A percentile compares a stretch with the other conserved stretches of the same genome.
Conservation (phyloP, 1,139 yeast genomes). For the Debaryomycetaceae sp. region DNA sequence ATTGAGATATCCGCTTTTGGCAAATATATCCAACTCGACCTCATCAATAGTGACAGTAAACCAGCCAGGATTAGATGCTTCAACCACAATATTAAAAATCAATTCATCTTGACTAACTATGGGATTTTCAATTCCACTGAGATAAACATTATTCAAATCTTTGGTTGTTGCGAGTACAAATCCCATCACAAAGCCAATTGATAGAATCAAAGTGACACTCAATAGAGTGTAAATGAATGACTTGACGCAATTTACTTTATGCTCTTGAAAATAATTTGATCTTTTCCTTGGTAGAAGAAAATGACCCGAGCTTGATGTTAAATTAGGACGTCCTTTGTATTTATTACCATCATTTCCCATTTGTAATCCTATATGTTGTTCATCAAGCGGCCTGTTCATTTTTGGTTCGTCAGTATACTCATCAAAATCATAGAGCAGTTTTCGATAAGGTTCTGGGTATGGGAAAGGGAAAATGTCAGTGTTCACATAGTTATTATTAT, state of each 20-base stretch:
- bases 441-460: slow-evolving; percentile 36
- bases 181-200: slow-evolving; percentile 76
- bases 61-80: slow-evolving; percentile 87
- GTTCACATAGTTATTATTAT: slow-evolving; percentile 10
- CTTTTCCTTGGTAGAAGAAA: slow-evolving; percentile 32
- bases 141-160: slow-evolving; percentile 66
- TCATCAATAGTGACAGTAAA: slow-evolving; percentile 61
- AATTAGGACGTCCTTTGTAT: slow-evolving; percentile 12
- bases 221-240: slow-evolving; percentile 56
- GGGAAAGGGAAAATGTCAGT: slow-evolving; percentile 54
- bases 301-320: slow-evolving; percentile 19
- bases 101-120: slow-evolving; percentile 83
- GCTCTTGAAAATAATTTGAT: slow-evolving; percentile 15
- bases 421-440: slow-evolving; percentile 37
- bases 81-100: slow-evolving; percentile 71
- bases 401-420: slow-evolving; percentile 38
- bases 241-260: slow-evolving; percentile 37
- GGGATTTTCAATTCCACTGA: slow-evolving; percentile 62
- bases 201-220: slow-evolving; percentile 51
- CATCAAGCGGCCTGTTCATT: slow-evolving; percentile 4
- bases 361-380: slow-evolving; percentile 2
- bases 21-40: slow-evolving; percentile 83
- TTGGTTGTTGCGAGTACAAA: slow-evolving; percentile 84
- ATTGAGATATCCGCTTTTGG: slow-evolving; percentile 60
- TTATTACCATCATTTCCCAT: slow-evolving; percentile 3